phyloP scores from a whole-genome alignment of 176 grass and related monocot species.

The Phoenix dactylifera region DNA sequence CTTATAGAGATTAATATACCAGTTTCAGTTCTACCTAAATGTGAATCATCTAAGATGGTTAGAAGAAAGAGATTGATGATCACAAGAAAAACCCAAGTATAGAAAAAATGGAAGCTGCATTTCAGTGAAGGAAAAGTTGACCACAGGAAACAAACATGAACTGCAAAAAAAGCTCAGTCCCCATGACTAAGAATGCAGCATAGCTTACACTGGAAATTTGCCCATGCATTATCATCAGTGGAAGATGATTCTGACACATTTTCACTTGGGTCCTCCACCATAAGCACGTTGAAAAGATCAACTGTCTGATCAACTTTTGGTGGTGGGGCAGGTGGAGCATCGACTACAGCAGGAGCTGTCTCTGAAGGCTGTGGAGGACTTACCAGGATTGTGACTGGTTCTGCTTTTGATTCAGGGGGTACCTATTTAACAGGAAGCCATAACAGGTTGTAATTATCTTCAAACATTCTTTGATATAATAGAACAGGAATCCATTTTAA shows the following conservation, averaged over 20 bases:
- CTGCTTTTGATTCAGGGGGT: constrained; percentile 22
- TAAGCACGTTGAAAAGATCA: constrained; percentile 27
- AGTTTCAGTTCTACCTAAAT: too few species aligned
- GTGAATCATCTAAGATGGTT: too few species aligned
- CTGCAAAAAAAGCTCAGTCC: too few species aligned
- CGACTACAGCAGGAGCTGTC: constrained; percentile 9
- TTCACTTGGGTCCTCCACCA: constrained; percentile 11
- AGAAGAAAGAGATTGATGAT: too few species aligned
- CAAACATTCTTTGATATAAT: too few species aligned
- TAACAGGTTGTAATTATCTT: too few species aligned
- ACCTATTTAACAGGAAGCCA: constrained; percentile 8
- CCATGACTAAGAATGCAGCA: constrained; percentile 4
- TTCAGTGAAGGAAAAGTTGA: too few species aligned
- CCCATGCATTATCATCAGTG: constrained; percentile 31
- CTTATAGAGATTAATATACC: too few species aligned
- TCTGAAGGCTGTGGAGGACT: constrained; percentile 11
- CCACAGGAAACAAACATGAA: too few species aligned
- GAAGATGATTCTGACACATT: constrained; percentile 12
- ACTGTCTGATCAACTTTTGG: constrained; percentile 19
- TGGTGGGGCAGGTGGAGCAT: constrained; percentile 11
- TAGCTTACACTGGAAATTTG: constrained; percentile 38
- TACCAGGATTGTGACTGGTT: constrained; percentile 13
- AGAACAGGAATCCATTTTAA: too few species aligned
- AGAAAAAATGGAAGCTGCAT: too few species aligned
- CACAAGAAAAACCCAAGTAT: too few species aligned